Evolutionary conservation across 441 rosid species (phyloP), one percentile per base, ranked within the genome.

Genomic region (Gossypium davidsonii): DNA sequence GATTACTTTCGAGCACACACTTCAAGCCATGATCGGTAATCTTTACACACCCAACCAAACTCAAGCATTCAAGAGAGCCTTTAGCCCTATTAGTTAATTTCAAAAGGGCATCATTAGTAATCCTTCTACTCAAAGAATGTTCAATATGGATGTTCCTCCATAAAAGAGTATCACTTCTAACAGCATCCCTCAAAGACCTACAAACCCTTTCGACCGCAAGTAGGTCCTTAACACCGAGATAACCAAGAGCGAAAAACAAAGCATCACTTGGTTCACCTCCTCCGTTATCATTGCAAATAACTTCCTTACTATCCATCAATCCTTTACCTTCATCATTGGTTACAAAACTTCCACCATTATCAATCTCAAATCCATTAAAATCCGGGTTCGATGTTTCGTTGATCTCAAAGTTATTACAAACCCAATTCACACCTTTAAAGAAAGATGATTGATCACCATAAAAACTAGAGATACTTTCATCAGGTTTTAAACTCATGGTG

Each of bases 141-240:
- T 77, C 79, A 8, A 81, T 64, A 10, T 76, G 74, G 62, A 86
- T 63, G 66, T 21, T 83, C 77, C 46, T 81, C 90, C 90, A 84
- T 3, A 84, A 51, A 74, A 77, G 82, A 21, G 80, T 48, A 56
- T 84, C 90, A 9, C 61, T 73, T 60, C 83, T 79, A 71, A 86
- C 70, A 0, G 64, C 57, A 48, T 80, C 79, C 37, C 81, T 81
- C 58, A 84, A 67, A 0, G 84, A 76, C 70, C 72, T 76, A 73
- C 88, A 86, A 77, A 84, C 90, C 34, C 78, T 71, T 67, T 86
- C 90, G 55, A 83, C 82, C 0, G 69, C 44, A 56, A 86, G 82
- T 26, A 81, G 57, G 58, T 79, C 86, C 63, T 70, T 74, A 60
- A 79, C 44, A 23, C 71, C 73, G 56, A 86, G 74, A 79, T 78